These are phyloP conservation scores for Raphanus sativus DNA, from an alignment of 345 rosid species.

Conservation along the genomic window DNA sequence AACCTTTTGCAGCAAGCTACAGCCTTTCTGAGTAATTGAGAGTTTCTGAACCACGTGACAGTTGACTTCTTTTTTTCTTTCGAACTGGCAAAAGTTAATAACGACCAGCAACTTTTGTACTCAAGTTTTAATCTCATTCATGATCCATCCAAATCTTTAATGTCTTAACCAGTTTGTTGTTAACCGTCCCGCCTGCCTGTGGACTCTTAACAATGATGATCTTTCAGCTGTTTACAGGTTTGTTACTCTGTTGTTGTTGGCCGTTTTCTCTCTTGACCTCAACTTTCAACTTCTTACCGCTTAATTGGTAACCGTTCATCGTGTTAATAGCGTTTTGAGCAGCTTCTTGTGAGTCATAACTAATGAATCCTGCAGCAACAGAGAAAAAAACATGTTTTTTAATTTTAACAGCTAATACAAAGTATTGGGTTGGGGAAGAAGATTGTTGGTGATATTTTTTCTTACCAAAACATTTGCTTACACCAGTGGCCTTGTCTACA, in stretches of 20 bases:
- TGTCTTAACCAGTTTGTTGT: conserved; percentile 37
- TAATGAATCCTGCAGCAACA: conserved; percentile 75
- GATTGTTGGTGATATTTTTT: background rate
- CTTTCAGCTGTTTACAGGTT: conserved; percentile 16
- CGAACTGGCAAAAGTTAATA: conserved; percentile 11
- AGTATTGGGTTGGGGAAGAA: background rate
- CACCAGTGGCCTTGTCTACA: conserved; percentile 89
- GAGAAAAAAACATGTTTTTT: background rate
- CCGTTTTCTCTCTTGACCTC: conserved; percentile 93
- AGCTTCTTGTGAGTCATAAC: conserved; percentile 76
- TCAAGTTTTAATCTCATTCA: background rate
- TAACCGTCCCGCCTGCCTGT: conserved; percentile 4
- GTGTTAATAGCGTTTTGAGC: conserved; percentile 75
- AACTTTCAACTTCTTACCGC: conserved; percentile 95
- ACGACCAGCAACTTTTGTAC: background rate
- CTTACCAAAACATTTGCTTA: conserved; percentile 98
- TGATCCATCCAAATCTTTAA: conserved; percentile 5
- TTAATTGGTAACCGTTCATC: conserved; percentile 89
- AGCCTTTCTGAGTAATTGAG: conserved; percentile 6
- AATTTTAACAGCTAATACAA: background rate
- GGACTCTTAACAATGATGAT: conserved; percentile 16
- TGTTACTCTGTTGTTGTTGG: conserved; percentile 29
- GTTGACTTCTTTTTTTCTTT: background rate
- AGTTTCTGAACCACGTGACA: conserved; percentile 8
- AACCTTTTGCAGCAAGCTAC: conserved; percentile 14